Evolutionary conservation across 2,329 filamentous ascomycete species (phyloP).

Genomic region (Trichoderma asperellum): DNA sequence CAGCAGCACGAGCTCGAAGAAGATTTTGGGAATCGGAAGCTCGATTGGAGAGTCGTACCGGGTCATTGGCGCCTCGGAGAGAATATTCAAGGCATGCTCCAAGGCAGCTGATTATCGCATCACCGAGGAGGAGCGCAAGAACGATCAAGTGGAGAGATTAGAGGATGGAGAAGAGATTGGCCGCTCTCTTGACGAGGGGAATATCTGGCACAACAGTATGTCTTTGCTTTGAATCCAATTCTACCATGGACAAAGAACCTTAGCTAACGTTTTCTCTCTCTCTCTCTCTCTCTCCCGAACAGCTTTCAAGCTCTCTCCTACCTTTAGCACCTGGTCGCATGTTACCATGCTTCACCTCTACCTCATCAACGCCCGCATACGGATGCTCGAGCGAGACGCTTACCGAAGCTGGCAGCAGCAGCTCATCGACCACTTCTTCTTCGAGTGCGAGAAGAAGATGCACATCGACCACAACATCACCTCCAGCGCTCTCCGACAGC

Average conservation of each 20-base stretch:
- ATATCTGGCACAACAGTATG: constrained; percentile 75
- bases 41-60: constrained; percentile 62
- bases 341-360: constrained; percentile 97
- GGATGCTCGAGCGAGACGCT: constrained; percentile 71
- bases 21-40: constrained; percentile 43
- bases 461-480: constrained; percentile 74
- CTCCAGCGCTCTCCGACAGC: constrained; percentile 62
- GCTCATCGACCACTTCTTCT: constrained; percentile 93
- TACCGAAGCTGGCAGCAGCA: constrained; percentile 83
- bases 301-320: constrained; percentile 81
- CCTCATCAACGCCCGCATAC: constrained; percentile 80
- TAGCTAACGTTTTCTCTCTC: background rate
- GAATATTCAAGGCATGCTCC: constrained; percentile 76
- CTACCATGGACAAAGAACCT: background rate
- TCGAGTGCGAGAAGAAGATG: constrained; percentile 83
- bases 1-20: constrained; percentile 41
- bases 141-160: constrained; percentile 69
- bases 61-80: constrained; percentile 77
- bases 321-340: constrained; percentile 95
- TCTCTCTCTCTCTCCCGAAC: background rate
- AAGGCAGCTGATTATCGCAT: constrained; percentile 77
- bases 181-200: constrained; percentile 37
- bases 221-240: background rate
- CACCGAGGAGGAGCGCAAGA: constrained; percentile 66
- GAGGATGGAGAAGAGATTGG: constrained; percentile 84